Evolutionary conservation across 257 asterid species (phyloP).

Genomic region (Jacaranda copaia): DNA sequence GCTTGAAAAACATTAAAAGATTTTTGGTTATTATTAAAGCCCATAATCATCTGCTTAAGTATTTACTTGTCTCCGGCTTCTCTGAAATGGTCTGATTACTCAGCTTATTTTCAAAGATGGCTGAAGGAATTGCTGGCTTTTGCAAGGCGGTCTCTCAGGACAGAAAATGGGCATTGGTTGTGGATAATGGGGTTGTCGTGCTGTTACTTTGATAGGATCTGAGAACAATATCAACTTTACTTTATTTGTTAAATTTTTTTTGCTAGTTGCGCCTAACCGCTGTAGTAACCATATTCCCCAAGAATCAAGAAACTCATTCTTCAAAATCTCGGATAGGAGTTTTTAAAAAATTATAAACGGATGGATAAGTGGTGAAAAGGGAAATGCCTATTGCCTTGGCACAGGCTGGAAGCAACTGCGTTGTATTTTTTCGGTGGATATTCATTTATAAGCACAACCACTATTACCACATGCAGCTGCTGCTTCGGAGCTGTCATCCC

Average conservation of each 20-base stretch:
- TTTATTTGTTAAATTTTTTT: too few relatives aligned
- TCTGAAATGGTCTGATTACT: background rate
- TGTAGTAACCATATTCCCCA: too few relatives aligned
- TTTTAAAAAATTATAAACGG: background rate
- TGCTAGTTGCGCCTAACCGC: too few relatives aligned
- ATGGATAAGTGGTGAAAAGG: background rate
- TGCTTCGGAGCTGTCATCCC: conserved; percentile 1
- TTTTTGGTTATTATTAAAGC: conserved; percentile 63
- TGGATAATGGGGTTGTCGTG: background rate
- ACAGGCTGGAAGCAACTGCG: conserved; percentile 23
- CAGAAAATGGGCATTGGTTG: background rate
- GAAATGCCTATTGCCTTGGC: background rate
- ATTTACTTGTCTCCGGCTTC: background rate
- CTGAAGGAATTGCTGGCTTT: background rate
- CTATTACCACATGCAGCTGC: conserved; percentile 1
- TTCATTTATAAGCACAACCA: background rate
- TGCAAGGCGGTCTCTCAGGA: background rate
- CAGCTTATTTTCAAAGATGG: background rate
- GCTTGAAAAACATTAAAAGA: conserved; percentile 57
- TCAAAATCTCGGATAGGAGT: background rate
- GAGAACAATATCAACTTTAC: too few relatives aligned
- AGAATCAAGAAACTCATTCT: background rate
- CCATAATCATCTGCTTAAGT: conserved; percentile 44
- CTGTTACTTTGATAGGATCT: background rate
- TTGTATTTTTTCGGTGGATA: background rate